Percentiles rank a stretch among this genome's conserved stretches.
phyloP scores from a whole-genome alignment of 768 basidiomycete genomes.

The Leccinum subtestaceum region DNA sequence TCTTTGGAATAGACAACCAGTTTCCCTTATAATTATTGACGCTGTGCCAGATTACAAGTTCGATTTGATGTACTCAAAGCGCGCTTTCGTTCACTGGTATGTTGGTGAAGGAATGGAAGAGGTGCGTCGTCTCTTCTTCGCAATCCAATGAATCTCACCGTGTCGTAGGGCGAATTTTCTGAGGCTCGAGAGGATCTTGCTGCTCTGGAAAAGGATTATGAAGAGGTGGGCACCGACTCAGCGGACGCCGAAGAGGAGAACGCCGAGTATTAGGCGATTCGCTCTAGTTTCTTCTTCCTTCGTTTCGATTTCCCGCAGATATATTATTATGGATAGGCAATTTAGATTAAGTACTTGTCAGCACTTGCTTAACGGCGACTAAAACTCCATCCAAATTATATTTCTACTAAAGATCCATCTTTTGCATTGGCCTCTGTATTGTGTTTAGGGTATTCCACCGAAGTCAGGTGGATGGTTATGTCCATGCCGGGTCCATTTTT shows the following conservation, averaged over 20 bases:
- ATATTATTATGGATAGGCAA: slow-evolving; percentile 4
- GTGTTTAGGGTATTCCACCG: background rate
- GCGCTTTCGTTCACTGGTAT: slow-evolving; percentile 91
- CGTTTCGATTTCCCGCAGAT: background rate
- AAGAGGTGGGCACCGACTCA: slow-evolving; percentile 82
- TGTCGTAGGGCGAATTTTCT: slow-evolving; percentile 84
- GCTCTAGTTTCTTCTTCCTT: background rate
- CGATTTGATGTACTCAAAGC: slow-evolving; percentile 96
- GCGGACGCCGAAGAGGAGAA: slow-evolving; percentile 67
- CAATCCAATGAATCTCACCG: slow-evolving; percentile 7
- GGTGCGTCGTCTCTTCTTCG: slow-evolving; percentile 32
- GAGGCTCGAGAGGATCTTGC: slow-evolving; percentile 98
- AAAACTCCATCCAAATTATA: slow-evolving; percentile 1
- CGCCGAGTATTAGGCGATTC: slow-evolving; percentile 43
- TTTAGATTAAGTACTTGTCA: slow-evolving; percentile 11
- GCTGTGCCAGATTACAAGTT: slow-evolving; percentile 82
- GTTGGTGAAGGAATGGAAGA: slow-evolving; percentile 99
- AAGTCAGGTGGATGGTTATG: slow-evolving; percentile 16
- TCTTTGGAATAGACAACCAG: background rate
- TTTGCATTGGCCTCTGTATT: background rate
- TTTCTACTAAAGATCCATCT: slow-evolving; percentile 1
- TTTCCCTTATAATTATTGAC: slow-evolving; percentile 11
- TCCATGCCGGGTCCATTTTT: slow-evolving; percentile 40
- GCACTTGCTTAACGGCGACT: slow-evolving; percentile 6
- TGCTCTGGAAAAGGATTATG: slow-evolving; percentile 93